phyloP scores from a whole-genome alignment of 2,329 filamentous ascomycete genomes.

The Albifimbria verrucaria region DNA sequence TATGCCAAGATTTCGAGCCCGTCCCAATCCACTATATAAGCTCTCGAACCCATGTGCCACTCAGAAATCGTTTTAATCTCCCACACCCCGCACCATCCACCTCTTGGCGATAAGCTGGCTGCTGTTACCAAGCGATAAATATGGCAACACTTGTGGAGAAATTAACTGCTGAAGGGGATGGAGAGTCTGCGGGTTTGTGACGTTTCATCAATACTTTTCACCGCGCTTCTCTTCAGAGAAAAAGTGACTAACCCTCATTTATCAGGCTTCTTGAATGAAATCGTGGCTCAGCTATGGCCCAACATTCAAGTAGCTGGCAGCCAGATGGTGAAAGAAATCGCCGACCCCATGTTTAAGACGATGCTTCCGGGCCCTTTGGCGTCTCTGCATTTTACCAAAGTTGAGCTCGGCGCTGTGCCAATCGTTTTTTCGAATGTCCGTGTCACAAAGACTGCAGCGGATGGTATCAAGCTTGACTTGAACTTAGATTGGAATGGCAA shows the following conservation, averaged over 20 bases:
- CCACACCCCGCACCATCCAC: not conserved
- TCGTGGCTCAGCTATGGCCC: slow-evolving; percentile 21
- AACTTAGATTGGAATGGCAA: slow-evolving; percentile 18
- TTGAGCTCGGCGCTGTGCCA: slow-evolving; percentile 17
- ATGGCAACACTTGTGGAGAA: slow-evolving; percentile 18
- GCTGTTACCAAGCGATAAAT: not conserved
- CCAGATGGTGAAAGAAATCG: slow-evolving; percentile 17
- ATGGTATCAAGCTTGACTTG: slow-evolving; percentile 23
- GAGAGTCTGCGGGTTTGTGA: slow-evolving; percentile 19
- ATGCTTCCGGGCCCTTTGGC: slow-evolving; percentile 20
- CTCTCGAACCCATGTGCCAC: not conserved
- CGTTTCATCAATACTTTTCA: not conserved
- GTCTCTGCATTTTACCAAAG: slow-evolving; percentile 16
- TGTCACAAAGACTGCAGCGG: slow-evolving; percentile 17
- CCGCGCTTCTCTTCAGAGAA: not conserved
- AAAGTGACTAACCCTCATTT: slow-evolving; percentile 10
- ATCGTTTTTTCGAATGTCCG: slow-evolving; percentile 18
- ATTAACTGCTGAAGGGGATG: slow-evolving; percentile 20
- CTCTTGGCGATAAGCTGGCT: not conserved
- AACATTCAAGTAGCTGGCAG: slow-evolving; percentile 22
- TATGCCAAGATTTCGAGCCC: not conserved
- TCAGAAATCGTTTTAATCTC: not conserved
- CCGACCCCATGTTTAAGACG: slow-evolving; percentile 19
- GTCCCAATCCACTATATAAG: not conserved
- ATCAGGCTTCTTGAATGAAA: slow-evolving; percentile 20